Evolutionary conservation across 768 basidiomycete genomes (phyloP).

Genomic region (Collybia sp.): DNA sequence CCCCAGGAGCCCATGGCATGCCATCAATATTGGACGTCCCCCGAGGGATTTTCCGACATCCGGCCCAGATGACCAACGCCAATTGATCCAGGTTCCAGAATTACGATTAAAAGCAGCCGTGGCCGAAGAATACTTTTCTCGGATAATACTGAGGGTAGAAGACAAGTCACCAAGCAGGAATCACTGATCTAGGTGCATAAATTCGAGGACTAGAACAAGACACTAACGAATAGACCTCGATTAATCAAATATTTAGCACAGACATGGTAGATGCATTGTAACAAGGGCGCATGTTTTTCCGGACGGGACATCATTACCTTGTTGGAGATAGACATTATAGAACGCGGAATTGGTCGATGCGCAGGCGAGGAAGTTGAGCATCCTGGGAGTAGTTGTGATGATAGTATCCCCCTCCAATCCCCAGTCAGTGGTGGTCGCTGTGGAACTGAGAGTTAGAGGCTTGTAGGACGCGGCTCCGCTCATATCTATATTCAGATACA

Average conservation of each 20-base stretch:
- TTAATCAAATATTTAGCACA: constrained; percentile 25
- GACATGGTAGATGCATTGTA: constrained; percentile 39
- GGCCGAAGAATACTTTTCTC: no score
- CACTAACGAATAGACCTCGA: no score
- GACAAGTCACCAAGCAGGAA: no score
- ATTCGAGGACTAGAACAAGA: no score
- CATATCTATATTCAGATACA: constrained; percentile 45
- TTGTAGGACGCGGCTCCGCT: constrained; percentile 42
- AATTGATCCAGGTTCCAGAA: no score
- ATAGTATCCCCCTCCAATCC: constrained; percentile 57
- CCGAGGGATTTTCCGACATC: no score
- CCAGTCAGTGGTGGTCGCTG: constrained; percentile 50
- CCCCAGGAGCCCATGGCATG: no score
- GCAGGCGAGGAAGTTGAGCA: constrained; percentile 54
- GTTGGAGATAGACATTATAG: constrained; percentile 46
- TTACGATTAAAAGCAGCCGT: no score
- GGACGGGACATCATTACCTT: constrained; percentile 42
- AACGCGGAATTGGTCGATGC: constrained; percentile 32
- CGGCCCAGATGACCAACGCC: no score
- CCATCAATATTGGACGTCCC: no score
- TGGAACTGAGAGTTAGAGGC: constrained; percentile 37
- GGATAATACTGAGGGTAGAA: no score
- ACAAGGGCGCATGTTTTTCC: constrained; percentile 31
- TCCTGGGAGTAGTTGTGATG: constrained; percentile 45
- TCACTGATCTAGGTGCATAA: no score